A percentile compares a stretch with the other conserved stretches of the same genome.
These are phyloP conservation scores for Citrus cavaleriei DNA, from an alignment of 345 rosid genomes.

Conservation along the genomic window DNA sequence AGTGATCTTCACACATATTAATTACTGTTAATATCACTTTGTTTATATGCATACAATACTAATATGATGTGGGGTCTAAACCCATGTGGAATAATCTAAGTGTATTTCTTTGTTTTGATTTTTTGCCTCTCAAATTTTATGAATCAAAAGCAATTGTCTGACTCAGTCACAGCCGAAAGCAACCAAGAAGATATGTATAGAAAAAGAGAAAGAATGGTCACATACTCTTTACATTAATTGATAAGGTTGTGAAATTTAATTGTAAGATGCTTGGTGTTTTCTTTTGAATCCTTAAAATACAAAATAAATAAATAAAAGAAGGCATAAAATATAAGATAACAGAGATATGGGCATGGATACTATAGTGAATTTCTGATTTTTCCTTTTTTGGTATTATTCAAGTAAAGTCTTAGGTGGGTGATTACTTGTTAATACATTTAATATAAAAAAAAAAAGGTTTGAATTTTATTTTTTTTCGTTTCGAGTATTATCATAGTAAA, in stretches of 20 bases:
- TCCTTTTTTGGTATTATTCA: too few relatives aligned
- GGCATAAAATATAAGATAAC: too few relatives aligned
- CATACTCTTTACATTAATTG: neutral
- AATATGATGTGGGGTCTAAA: conserved; percentile 7
- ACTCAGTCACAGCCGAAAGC: conserved; percentile 27
- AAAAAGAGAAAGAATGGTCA: neutral
- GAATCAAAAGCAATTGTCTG: conserved; percentile 21
- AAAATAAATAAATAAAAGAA: too few relatives aligned
- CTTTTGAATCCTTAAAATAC: neutral
- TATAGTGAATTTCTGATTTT: too few relatives aligned
- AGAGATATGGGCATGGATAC: too few relatives aligned
- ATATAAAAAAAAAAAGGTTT: too few relatives aligned
- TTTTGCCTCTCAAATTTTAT: neutral
- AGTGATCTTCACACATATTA: neutral
- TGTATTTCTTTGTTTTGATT: neutral
- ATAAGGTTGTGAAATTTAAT: neutral
- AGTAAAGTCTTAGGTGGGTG: too few relatives aligned
- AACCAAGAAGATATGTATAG: neutral
- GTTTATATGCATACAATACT: neutral
- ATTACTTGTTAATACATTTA: too few relatives aligned
- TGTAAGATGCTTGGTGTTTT: neutral
- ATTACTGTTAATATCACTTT: neutral
- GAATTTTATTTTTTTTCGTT: too few relatives aligned
- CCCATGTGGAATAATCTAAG: conserved; percentile 21
- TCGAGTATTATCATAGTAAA: too few relatives aligned